A percentile compares a stretch with the other conserved stretches of the same genome.
These are phyloP conservation scores for Fragilaria crotonensis DNA, from an alignment of 108 stramenopile species.

Conservation along the genomic window DNA sequence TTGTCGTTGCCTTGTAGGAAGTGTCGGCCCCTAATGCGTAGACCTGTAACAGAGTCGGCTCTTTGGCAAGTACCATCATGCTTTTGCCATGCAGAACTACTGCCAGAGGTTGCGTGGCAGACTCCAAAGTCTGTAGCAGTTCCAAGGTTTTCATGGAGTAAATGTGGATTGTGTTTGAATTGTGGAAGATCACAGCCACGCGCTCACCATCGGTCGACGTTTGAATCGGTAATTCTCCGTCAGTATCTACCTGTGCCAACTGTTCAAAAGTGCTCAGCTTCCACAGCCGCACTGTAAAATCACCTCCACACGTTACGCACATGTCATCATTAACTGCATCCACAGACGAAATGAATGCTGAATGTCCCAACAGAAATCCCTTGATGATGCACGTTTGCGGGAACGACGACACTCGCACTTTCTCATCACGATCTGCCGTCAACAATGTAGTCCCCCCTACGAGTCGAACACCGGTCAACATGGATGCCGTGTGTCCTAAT, in stretches of 20 bases:
- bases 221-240: slow-evolving; percentile 6
- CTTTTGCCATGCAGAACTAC: slow-evolving; percentile 21
- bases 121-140: slow-evolving; percentile 22
- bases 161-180: slow-evolving; percentile 26
- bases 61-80: slow-evolving; percentile 38
- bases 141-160: slow-evolving; percentile 10
- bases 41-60: slow-evolving; percentile 36
- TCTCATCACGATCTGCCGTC: slow-evolving; percentile 84
- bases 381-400: slow-evolving; percentile 54
- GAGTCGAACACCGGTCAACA: slow-evolving; percentile 53
- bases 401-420: slow-evolving; percentile 66
- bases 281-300: slow-evolving; percentile 70
- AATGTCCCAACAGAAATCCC: slow-evolving; percentile 72
- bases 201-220: slow-evolving; percentile 9
- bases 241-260: slow-evolving; percentile 11
- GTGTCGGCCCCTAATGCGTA: slow-evolving; percentile 14
- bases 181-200: slow-evolving; percentile 35
- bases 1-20: slow-evolving; percentile 10
- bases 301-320: slow-evolving; percentile 21
- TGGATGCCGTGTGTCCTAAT: slow-evolving; percentile 84
- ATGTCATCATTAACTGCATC: slow-evolving; percentile 12
- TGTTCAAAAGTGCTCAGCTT: slow-evolving; percentile 34
- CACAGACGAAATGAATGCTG: slow-evolving; percentile 55
- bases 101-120: slow-evolving; percentile 36
- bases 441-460: slow-evolving; percentile 24